A percentile compares a stretch with the other conserved stretches of the same genome.
Evolutionary conservation across 345 rosid species (phyloP).

Genomic region (Kandelia obovata): DNA sequence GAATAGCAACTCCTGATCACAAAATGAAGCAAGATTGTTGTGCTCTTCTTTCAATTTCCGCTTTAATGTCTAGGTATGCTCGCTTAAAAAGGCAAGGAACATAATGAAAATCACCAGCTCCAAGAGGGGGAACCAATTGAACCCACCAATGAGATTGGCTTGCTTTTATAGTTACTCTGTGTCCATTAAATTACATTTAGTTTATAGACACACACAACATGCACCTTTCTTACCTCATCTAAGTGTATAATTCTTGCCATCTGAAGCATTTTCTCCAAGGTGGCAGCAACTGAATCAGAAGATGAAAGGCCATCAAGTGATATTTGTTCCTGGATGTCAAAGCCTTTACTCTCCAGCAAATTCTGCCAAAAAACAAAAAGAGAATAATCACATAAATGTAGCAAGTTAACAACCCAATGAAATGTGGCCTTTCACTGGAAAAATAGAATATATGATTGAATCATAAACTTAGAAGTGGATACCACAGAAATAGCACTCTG

Average conservation of each 20-base stretch:
- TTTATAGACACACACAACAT: too few species aligned
- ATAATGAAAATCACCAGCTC: too few species aligned
- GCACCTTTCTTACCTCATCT: conserved; percentile 53
- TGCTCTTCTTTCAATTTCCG: too few species aligned
- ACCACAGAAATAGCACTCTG: neutral
- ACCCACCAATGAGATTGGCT: neutral
- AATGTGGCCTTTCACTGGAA: neutral
- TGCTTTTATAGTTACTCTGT: neutral
- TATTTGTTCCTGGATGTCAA: conserved; percentile 45
- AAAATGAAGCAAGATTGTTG: neutral
- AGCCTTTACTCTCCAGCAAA: conserved; percentile 49
- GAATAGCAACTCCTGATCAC: neutral
- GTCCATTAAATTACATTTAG: neutral
- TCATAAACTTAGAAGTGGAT: neutral
- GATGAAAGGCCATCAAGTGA: conserved; percentile 28
- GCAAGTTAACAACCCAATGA: neutral
- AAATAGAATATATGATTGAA: neutral
- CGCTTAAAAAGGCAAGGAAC: neutral
- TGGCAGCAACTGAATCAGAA: conserved; percentile 32
- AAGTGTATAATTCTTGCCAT: conserved; percentile 62
- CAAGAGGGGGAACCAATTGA: neutral
- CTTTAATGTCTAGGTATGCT: neutral
- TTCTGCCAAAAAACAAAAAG: conserved; percentile 35
- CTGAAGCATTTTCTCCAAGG: conserved; percentile 48
- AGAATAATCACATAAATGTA: conserved; percentile 5